Percentiles rank a stretch among this genome's conserved stretches.
phyloP scores from a whole-genome alignment of 805 yeast genomes.

The Kodamaea sagamina region DNA sequence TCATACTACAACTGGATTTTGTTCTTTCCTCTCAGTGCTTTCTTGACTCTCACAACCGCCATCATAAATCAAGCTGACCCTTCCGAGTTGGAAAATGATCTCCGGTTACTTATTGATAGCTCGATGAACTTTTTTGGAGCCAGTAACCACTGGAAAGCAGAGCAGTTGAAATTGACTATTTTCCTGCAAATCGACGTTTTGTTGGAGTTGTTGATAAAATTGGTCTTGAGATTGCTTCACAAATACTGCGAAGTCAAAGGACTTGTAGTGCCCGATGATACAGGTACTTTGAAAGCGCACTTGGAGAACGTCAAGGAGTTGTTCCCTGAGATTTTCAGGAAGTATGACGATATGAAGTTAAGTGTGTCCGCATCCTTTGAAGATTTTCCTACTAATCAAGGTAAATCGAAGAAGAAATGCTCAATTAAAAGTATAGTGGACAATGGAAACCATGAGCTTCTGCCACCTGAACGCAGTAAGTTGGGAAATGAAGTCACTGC shows the following conservation, averaged over 20 bases:
- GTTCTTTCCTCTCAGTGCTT: slow-evolving; percentile 36
- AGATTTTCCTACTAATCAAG: no score
- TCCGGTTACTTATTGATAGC: slow-evolving; percentile 29
- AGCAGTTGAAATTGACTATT: slow-evolving; percentile 1
- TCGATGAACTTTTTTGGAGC: slow-evolving; percentile 21
- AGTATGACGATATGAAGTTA: neutral
- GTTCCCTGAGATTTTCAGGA: slow-evolving; percentile 15
- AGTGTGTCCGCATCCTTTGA: neutral
- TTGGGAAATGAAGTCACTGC: neutral
- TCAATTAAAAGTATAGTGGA: no score
- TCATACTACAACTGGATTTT: slow-evolving; percentile 35
- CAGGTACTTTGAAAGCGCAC: slow-evolving; percentile 15
- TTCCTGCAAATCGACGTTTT: slow-evolving; percentile 12
- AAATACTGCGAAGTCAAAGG: slow-evolving; percentile 18
- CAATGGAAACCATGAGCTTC: neutral
- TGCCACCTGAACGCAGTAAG: neutral
- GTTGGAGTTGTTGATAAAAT: slow-evolving; percentile 20
- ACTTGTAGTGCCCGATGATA: neutral
- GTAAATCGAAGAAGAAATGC: no score
- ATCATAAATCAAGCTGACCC: slow-evolving; percentile 31
- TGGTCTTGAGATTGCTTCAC: slow-evolving; percentile 22
- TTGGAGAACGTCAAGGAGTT: slow-evolving; percentile 17
- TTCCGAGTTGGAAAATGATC: slow-evolving; percentile 30
- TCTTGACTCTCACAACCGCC: slow-evolving; percentile 19
- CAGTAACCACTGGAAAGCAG: slow-evolving; percentile 2